Evolutionary conservation across 2,329 filamentous ascomycete species (phyloP).

Genomic region (Helotiales sp.): DNA sequence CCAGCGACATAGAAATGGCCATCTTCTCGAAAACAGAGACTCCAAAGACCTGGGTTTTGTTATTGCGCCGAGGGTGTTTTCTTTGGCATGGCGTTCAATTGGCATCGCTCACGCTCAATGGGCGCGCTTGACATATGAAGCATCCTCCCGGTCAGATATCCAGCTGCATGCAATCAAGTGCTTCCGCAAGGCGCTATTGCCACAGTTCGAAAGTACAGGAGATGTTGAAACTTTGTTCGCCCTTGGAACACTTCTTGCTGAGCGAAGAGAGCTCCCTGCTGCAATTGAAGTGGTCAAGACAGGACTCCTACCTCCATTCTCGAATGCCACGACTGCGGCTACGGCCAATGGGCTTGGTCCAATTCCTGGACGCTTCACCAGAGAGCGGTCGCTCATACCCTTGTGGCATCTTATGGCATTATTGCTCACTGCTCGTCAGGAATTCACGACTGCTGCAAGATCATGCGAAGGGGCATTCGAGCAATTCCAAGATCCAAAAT

Average conservation of each 20-base stretch:
- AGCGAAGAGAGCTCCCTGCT: constrained; percentile 78
- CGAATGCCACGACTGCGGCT: too few relatives aligned
- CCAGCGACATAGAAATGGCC: constrained; percentile 27
- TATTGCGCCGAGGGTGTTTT: constrained; percentile 66
- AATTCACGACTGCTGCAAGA: constrained; percentile 78
- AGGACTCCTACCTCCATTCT: constrained; percentile 66
- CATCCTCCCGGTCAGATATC: constrained; percentile 70
- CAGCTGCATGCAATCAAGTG: constrained; percentile 79
- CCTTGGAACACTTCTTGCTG: constrained; percentile 82
- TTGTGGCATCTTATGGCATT: constrained; percentile 92
- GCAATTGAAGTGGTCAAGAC: constrained; percentile 84
- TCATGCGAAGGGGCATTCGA: constrained; percentile 92
- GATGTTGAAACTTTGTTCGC: constrained; percentile 82
- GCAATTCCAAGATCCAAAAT: constrained; percentile 75
- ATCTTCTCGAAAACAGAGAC: constrained; percentile 29
- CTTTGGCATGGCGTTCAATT: constrained; percentile 80
- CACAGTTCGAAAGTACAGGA: constrained; percentile 66
- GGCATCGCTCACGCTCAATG: constrained; percentile 86
- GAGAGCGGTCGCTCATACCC: constrained; percentile 72
- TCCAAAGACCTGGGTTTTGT: constrained; percentile 32
- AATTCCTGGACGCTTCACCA: constrained; percentile 48
- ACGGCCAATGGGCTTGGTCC: constrained; percentile 28
- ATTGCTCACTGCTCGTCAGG: constrained; percentile 83
- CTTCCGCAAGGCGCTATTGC: constrained; percentile 73
- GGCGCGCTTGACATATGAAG: constrained; percentile 82